Conservation (phyloP, 345 rosid species). For the Ceriops tagal region DNA sequence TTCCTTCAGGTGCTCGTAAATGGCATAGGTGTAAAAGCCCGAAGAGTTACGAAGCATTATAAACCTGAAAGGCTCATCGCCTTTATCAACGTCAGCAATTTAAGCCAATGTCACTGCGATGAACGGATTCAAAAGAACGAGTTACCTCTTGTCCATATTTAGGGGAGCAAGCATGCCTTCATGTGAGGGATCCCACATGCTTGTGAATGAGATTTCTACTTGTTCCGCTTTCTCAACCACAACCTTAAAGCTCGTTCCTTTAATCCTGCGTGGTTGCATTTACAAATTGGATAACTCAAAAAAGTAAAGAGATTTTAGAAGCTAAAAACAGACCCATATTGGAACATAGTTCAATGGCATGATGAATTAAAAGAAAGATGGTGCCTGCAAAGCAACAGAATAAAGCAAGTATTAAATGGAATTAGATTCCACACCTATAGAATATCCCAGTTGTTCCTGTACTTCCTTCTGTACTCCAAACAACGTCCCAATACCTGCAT, state of each 20-base stretch:
- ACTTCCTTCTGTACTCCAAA: constrained; percentile 28
- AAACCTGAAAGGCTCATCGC: constrained; percentile 41
- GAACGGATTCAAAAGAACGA: not conserved
- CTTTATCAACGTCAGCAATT: not conserved
- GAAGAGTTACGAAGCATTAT: constrained; percentile 66
- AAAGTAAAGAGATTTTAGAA: no score
- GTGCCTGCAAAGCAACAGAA: no score
- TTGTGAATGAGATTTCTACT: constrained; percentile 25
- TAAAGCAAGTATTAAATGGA: not conserved
- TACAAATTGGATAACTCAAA: not conserved
- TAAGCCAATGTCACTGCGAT: not conserved
- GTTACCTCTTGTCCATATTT: constrained; percentile 26
- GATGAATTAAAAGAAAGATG: no score
- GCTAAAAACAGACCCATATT: not conserved
- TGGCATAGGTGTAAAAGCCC: constrained; percentile 79
- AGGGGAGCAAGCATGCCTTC: constrained; percentile 21
- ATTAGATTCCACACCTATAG: constrained; percentile 6
- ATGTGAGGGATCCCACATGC: constrained; percentile 29
- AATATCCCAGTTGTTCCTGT: constrained; percentile 31
- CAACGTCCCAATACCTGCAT: constrained; percentile 32
- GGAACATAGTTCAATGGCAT: not conserved
- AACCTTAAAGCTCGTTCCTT: constrained; percentile 19
- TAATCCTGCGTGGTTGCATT: constrained; percentile 12
- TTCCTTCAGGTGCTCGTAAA: constrained; percentile 60
- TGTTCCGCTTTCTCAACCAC: constrained; percentile 27